phyloP scores from a whole-genome alignment of 2,329 filamentous ascomycete genomes.

The Fusarium sp. region DNA sequence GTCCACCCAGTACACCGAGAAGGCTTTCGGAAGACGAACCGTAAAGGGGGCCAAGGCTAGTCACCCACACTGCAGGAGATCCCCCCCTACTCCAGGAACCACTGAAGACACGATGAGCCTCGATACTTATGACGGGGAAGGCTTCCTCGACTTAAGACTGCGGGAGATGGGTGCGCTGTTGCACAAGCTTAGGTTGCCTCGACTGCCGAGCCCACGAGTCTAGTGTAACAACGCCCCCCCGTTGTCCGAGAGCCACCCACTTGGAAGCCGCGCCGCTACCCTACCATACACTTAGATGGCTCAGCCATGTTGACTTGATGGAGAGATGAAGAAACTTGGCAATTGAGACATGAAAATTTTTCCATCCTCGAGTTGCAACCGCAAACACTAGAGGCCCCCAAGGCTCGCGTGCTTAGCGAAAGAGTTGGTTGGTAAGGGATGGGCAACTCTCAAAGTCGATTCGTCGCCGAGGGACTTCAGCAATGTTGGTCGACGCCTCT shows the following conservation, averaged over 20 bases:
- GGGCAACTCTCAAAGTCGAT: neutral
- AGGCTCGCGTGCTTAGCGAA: slow-evolving; percentile 19
- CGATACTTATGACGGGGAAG: slow-evolving; percentile 27
- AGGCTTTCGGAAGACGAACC: slow-evolving; percentile 26
- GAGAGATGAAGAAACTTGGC: neutral
- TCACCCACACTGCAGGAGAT: slow-evolving; percentile 13
- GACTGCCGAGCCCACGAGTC: slow-evolving; percentile 27
- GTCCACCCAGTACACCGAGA: neutral
- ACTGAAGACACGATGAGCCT: slow-evolving; percentile 9
- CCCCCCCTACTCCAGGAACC: slow-evolving; percentile 18
- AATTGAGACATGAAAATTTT: neutral
- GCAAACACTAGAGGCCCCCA: slow-evolving; percentile 10
- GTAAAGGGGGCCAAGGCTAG: slow-evolving; percentile 15
- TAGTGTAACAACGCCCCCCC: slow-evolving; percentile 24
- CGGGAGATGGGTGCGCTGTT: slow-evolving; percentile 13
- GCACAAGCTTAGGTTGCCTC: slow-evolving; percentile 7
- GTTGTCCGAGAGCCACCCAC: slow-evolving; percentile 17
- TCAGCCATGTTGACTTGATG: neutral
- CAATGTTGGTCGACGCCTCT: slow-evolving; percentile 13
- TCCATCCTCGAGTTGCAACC: neutral
- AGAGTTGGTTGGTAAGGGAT: neutral
- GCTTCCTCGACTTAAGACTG: slow-evolving; percentile 23
- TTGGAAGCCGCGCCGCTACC: slow-evolving; percentile 14
- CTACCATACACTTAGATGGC: slow-evolving; percentile 8
- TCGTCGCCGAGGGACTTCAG: slow-evolving; percentile 13